Evolutionary conservation across 176 grass and related monocot species (phyloP).

Genomic region (Oryza glumipatula): DNA sequence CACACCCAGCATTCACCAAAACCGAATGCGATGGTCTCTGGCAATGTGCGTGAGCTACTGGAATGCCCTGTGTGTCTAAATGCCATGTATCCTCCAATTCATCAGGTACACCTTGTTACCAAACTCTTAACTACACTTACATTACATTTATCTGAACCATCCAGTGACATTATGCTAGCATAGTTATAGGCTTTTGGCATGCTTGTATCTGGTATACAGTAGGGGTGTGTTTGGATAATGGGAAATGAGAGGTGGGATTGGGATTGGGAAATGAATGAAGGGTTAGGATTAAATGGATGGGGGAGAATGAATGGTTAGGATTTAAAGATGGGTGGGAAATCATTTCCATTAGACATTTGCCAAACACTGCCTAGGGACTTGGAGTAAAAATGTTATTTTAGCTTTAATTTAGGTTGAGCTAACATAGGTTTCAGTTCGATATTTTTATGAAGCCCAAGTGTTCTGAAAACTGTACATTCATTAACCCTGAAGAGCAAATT

Average conservation of each 20-base stretch:
- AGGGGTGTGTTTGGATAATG: not conserved
- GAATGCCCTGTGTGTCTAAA: slow-evolving; percentile 94
- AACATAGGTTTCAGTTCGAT: slow-evolving; percentile 4
- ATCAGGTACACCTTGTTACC: slow-evolving; percentile 67
- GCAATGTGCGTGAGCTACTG: slow-evolving; percentile 83
- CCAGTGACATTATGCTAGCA: not conserved
- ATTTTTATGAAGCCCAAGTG: not conserved
- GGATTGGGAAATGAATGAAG: no score
- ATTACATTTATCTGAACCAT: not conserved
- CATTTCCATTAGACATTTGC: no score
- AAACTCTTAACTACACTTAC: slow-evolving; percentile 5
- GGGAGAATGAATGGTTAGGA: no score
- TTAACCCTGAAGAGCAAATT: not conserved
- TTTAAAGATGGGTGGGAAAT: no score
- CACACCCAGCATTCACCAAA: slow-evolving; percentile 69
- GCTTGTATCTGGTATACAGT: not conserved
- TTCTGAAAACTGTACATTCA: slow-evolving; percentile 6
- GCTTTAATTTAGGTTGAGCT: not conserved
- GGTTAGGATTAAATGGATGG: no score
- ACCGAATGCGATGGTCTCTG: slow-evolving; percentile 72
- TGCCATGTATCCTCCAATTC: slow-evolving; percentile 99
- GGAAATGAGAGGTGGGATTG: no score
- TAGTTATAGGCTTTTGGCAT: slow-evolving; percentile 28
- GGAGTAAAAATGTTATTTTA: not conserved
- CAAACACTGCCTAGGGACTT: not conserved